Evolutionary conservation across 2,329 filamentous ascomycete genomes (phyloP), one percentile per base, ranked within the genome.

Genomic region (Neodidymelliopsis sp.): DNA sequence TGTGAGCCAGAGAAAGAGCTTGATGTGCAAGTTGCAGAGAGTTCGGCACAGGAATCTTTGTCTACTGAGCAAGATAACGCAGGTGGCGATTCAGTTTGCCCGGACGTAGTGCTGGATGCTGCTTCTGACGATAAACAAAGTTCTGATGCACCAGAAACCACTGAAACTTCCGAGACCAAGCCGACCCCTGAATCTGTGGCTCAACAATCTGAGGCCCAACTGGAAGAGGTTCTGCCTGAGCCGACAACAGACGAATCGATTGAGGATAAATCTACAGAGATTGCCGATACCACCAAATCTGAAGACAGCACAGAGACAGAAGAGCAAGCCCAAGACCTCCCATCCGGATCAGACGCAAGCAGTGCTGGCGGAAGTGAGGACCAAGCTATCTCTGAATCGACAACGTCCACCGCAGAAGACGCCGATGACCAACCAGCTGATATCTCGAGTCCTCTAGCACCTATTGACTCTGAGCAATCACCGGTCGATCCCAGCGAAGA

Each of bases 1-100:
- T 40, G 35, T n/a, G 19, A 39, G n/a, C 41, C 30, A 12, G 35
- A 35, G 19, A 22, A 31, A 12, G 20, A 38, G 12, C 22, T 40
- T 18, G 18, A 16, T 1, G 12, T 15, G 11, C 23, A 43, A 35
- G 23, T 24, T 4, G n/a, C 8, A 6, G 33, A 12, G 13, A 11
- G 10, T 2, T 9, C 10, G 6, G 10, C 11, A 19, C 20, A 36
- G 6, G 12, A 33, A 11, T 2, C 35, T 13, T 6, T 13, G 4
- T 7, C 20, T 4, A 19, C 40, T 8, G 35, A 40, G n/a, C 18
- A 35, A 19, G 30, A 25, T 2, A 27, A n/a, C 15, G 7, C 30
- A 12, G 6, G 6, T 12, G 34, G 16, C 8, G 40, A 40, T 7
- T 9, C n/a, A 11, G 20, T 9, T 12, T n/a, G 13, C 11, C 12